Evolutionary conservation across 768 basidiomycete genomes (phyloP), one percentile per base, ranked within the genome.

Genomic region (Pisolithus albus): DNA sequence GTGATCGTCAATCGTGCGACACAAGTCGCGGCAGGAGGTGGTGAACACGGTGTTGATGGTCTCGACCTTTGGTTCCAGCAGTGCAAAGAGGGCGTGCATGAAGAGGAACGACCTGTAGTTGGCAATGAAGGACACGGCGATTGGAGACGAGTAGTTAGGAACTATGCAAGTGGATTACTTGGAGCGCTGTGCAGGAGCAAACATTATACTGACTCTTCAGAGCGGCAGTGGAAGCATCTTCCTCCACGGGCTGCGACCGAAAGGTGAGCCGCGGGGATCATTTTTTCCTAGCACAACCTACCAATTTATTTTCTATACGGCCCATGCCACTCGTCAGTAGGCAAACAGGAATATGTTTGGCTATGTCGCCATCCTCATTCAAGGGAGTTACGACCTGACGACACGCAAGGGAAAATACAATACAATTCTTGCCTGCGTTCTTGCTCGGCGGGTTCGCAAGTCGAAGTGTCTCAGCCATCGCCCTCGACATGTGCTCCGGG

Each of bases 21-120:
- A 62, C 30, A 65, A 52, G 34, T 66, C 58, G 18, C 52, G 48
- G 42, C 64, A 60, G 7, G 56, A 26, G 2, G 62, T 60, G 1
- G 46, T 49, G 41, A 64, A 64, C 50, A 62, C 56, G 1, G 56
- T 54, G 8, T 58, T 57, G 45, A 64, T 57, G 15, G 56, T 41
- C 36, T 54, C 57, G 8, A 63, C 40, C 34, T 52, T 44, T 8
- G 58, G 59, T 52, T 63, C 57, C 15, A 57, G 51, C 32, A 61
- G 47, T 4, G 58, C 56, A 13, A 61, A 65, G 5, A 64, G 45
- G 3, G 45, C 60, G 43, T 61, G 64, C 49, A 55, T 51, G 32
- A 60, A 60, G 9, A 64, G 52, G 49, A 57, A 66, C 2, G 63
- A 57, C 21, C 50, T 56, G 38, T 64, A 61, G 43, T 58, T 49